Conservation (phyloP, 2,329 filamentous ascomycete species). For the Cladosporium cucumerinum region DNA sequence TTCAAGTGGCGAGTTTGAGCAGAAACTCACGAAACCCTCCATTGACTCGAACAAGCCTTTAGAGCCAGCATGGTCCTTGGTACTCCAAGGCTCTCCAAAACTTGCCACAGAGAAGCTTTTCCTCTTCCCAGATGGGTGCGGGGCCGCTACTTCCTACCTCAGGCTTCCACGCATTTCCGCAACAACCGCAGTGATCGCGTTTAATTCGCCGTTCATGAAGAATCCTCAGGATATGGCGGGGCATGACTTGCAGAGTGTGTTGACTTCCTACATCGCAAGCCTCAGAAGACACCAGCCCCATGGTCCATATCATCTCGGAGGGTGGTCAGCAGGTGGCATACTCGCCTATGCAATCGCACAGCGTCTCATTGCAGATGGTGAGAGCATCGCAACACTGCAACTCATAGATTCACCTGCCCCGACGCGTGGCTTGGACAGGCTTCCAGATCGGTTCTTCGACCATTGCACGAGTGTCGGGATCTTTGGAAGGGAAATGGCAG, state of each 20-base stretch:
- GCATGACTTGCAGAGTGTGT: slow-evolving; percentile 64
- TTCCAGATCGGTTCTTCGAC: slow-evolving; percentile 58
- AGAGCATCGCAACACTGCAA: slow-evolving; percentile 50
- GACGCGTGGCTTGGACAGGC: slow-evolving; percentile 46
- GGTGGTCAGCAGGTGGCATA: slow-evolving; percentile 56
- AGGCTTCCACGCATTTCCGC: slow-evolving; percentile 54
- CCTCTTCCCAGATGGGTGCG: slow-evolving; percentile 52
- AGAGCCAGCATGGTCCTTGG: slow-evolving; percentile 53
- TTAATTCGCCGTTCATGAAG: slow-evolving; percentile 72
- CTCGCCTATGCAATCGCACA: slow-evolving; percentile 52
- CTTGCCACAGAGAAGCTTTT: slow-evolving; percentile 55
- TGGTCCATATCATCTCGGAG: slow-evolving; percentile 56
- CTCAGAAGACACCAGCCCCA: slow-evolving; percentile 67
- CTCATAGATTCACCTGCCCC: slow-evolving; percentile 54
- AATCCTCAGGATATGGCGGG: slow-evolving; percentile 57
- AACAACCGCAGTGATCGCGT: slow-evolving; percentile 49
- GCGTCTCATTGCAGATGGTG: slow-evolving; percentile 47
- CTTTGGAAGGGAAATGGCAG: slow-evolving; percentile 46
- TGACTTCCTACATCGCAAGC: slow-evolving; percentile 63
- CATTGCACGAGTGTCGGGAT: slow-evolving; percentile 72
- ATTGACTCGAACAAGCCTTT: slow-evolving; percentile 46
- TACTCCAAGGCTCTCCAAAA: slow-evolving; percentile 56
- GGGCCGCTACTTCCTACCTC: slow-evolving; percentile 65
- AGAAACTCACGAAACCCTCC: no score
- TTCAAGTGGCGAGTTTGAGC: no score